A percentile compares a stretch with the other conserved stretches of the same genome.
Evolutionary conservation across 2,329 filamentous ascomycete genomes (phyloP).

Genomic region (Monilinia vaccinii-corymbosi): DNA sequence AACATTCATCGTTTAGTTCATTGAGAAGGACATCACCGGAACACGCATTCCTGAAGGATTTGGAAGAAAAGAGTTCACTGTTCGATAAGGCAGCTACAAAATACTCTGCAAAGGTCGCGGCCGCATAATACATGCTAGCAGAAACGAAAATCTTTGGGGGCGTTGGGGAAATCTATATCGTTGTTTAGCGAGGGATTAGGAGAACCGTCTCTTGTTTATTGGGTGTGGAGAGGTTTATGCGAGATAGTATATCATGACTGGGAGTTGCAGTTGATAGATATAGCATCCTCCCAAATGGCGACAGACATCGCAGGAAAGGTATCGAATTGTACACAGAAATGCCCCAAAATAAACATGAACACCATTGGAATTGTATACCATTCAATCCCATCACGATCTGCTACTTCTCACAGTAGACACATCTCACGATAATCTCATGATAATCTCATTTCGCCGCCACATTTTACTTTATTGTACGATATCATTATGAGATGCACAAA

Average conservation of each 20-base stretch:
- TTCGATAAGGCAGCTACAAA: slow-evolving; percentile 83
- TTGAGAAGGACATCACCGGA: slow-evolving; percentile 51
- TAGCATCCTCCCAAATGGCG: background rate
- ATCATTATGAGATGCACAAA: background rate
- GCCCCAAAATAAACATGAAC: background rate
- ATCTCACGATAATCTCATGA: slow-evolving; percentile 8
- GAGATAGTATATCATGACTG: background rate
- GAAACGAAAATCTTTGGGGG: background rate
- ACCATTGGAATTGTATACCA: background rate
- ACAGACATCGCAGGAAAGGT: background rate
- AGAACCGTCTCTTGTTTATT: background rate
- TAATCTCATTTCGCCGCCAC: background rate
- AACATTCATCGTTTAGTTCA: slow-evolving; percentile 32
- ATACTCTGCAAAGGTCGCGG: slow-evolving; percentile 68
- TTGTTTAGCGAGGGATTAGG: background rate
- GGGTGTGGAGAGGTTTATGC: background rate
- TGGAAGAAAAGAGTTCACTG: slow-evolving; percentile 75
- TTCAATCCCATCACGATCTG: background rate
- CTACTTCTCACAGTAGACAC: background rate
- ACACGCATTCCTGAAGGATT: slow-evolving; percentile 63
- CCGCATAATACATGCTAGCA: slow-evolving; percentile 16
- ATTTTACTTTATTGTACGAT: background rate
- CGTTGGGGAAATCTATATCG: background rate
- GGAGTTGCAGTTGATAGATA: background rate
- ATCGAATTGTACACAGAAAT: background rate